A percentile compares a stretch with the other conserved stretches of the same genome.
Evolutionary conservation across 2,329 filamentous ascomycete species (phyloP).

Genomic region (Knufia petricola): DNA sequence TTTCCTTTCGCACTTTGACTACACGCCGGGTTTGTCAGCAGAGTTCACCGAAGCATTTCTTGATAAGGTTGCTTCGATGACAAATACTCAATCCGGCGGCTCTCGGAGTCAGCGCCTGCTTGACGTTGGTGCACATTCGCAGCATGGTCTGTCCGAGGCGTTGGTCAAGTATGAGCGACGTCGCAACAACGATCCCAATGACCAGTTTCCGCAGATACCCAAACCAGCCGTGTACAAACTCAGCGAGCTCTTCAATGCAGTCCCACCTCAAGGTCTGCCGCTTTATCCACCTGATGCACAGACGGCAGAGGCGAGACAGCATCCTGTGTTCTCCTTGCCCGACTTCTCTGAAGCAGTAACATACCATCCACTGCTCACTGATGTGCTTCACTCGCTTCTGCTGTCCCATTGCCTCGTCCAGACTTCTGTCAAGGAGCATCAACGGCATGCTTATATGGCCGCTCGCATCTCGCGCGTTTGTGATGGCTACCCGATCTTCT

Average conservation of each 20-base stretch:
- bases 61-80: conserved; percentile 48
- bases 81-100: conserved; percentile 34
- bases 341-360: conserved; percentile 57
- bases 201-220: conserved; percentile 14
- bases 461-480: conserved; percentile 63
- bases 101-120: conserved; percentile 16
- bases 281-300: conserved; percentile 47
- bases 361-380: conserved; percentile 70
- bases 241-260: conserved; percentile 60
- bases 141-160: conserved; percentile 15
- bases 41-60: conserved; percentile 45
- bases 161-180: conserved; percentile 15
- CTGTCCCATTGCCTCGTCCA: conserved; percentile 71
- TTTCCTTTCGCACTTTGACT: conserved; percentile 67
- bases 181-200: conserved; percentile 1
- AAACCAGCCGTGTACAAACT: conserved; percentile 42
- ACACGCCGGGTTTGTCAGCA: conserved; percentile 60
- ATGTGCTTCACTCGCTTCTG: conserved; percentile 68
- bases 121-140: conserved; percentile 26
- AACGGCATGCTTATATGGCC: conserved; percentile 72
- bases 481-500: conserved; percentile 73
- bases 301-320: conserved; percentile 17
- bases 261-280: conserved; percentile 57
- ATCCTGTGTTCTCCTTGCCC: conserved; percentile 29
- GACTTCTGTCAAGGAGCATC: conserved; percentile 66